Percentiles rank a stretch among this genome's conserved stretches.
Conservation (phyloP, 1,284 basidiomycete genomes). For the Vanrija sp. region DNA sequence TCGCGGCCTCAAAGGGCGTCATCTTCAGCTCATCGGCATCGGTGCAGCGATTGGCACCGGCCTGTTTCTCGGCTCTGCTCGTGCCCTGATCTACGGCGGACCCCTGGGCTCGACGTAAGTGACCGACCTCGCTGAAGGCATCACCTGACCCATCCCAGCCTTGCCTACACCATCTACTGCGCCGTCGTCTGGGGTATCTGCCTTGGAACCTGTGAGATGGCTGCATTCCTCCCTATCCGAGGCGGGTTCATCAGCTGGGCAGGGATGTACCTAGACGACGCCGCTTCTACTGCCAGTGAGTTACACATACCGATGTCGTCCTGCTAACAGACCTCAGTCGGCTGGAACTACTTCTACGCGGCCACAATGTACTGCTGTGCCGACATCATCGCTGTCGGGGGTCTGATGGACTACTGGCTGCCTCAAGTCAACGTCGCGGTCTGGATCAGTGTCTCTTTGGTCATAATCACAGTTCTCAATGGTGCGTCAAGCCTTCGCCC, state of each 20-base stretch:
- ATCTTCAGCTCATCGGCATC: slow-evolving; percentile 8
- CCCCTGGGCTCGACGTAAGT: slow-evolving; percentile 12
- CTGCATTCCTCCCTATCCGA: slow-evolving; percentile 14
- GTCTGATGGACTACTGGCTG: slow-evolving; percentile 25
- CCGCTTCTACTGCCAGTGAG: neutral
- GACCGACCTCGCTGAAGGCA: no score
- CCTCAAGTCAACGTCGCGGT: slow-evolving; percentile 22
- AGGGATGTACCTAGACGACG: slow-evolving; percentile 11
- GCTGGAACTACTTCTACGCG: slow-evolving; percentile 28
- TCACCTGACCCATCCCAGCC: neutral
- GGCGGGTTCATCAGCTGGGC: slow-evolving; percentile 20
- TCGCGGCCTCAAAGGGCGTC: slow-evolving; percentile 5
- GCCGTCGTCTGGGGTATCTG: slow-evolving; percentile 15
- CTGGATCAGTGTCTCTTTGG: slow-evolving; percentile 21
- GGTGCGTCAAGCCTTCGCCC: neutral
- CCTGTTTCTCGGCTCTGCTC: slow-evolving; percentile 8
- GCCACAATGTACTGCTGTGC: slow-evolving; percentile 16
- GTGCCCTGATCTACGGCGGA: slow-evolving; percentile 9
- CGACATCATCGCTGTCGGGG: slow-evolving; percentile 29
- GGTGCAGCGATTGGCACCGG: slow-evolving; percentile 7
- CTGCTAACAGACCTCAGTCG: slow-evolving; percentile 6
- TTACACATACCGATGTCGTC: neutral
- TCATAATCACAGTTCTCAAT: slow-evolving; percentile 20
- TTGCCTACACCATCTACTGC: slow-evolving; percentile 12
- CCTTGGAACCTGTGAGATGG: slow-evolving; percentile 13